Evolutionary conservation across 257 asterid genomes (phyloP).

Genomic region (Nicotiana obtusifolia): DNA sequence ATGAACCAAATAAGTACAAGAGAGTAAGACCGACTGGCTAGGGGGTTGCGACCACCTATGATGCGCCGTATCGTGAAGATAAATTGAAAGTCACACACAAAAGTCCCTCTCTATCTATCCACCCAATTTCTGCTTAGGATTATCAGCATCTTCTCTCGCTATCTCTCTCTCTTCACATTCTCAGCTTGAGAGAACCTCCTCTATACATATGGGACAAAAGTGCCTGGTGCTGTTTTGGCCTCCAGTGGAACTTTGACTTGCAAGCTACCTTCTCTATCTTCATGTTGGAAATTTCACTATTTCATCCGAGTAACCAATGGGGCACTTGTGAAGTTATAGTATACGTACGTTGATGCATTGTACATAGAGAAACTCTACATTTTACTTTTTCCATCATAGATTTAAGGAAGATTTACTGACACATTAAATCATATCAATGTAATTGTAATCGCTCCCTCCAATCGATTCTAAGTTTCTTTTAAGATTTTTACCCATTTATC

Average conservation of each 20-base stretch:
- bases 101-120: background rate
- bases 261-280: background rate
- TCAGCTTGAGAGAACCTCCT: background rate
- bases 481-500: too few relatives aligned
- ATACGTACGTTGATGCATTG: too few relatives aligned
- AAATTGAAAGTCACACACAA: background rate
- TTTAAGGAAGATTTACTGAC: too few relatives aligned
- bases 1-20: background rate
- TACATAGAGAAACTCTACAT: too few relatives aligned
- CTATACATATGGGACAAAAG: background rate
- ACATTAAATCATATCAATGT: too few relatives aligned
- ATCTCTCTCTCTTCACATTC: background rate
- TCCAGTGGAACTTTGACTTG: background rate
- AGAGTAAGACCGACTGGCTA: background rate
- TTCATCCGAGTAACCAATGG: background rate
- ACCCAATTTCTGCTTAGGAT: background rate
- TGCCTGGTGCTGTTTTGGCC: background rate
- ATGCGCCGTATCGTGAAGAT: slow-evolving; percentile 1
- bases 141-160: background rate
- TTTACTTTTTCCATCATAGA: too few relatives aligned
- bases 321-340: background rate
- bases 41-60: background rate
- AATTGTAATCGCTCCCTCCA: too few relatives aligned
- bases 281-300: background rate
- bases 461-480: too few relatives aligned